Evolutionary conservation across 148 eudicot genomes (phyloP), one percentile per base, ranked within the genome.

Genomic region (Diospyros kaki): DNA sequence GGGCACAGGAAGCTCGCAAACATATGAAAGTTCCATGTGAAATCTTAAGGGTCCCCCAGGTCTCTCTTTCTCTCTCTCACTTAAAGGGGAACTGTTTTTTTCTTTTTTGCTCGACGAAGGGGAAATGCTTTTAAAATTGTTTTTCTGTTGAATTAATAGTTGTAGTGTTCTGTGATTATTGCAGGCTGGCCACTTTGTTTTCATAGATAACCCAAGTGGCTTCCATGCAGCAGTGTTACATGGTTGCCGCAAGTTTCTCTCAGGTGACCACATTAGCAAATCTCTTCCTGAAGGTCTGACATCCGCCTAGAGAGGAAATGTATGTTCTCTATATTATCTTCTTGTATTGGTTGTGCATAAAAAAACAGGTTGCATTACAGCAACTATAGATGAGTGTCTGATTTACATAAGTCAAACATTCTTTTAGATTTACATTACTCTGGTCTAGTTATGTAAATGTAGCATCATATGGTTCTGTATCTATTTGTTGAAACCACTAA

Each of bases 41-140:
- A 71, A 92, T 95, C 77, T 80, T 90, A 63, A 81, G 99, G 80
- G 89, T 95, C 79, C 97, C 99, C 78, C 86, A 89, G 98, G 98
- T 94, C 38, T 72, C 80, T 76, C 84, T 62, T 75, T 69, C 78
- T 51, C 78, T 58, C 72, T 52, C 18, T n/a, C 53, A 1, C 17
- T 11, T 9, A 17, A 45, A 71, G 11, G 0, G 38, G 58, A 18
- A 28, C 3, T 10, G 38, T 5, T 8, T 58, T 5, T 7, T 28
- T 28, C 0, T 28, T 11, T 9, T 48, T 48, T 48, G 6, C 52
- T 8, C 4, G 3, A 1, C 40, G 40, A 45, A 71, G 11, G 0
- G 38, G 58, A 18, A 28, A 6, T 10, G 38, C 3, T 8, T 58
- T 5, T 7, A 17, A 55, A 65, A 44, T 17, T 68, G 42, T 40